Evolutionary conservation across 2,329 filamentous ascomycete genomes (phyloP), one percentile per base, ranked within the genome.

Genomic region (Neofusicoccum kwambonambiense): DNA sequence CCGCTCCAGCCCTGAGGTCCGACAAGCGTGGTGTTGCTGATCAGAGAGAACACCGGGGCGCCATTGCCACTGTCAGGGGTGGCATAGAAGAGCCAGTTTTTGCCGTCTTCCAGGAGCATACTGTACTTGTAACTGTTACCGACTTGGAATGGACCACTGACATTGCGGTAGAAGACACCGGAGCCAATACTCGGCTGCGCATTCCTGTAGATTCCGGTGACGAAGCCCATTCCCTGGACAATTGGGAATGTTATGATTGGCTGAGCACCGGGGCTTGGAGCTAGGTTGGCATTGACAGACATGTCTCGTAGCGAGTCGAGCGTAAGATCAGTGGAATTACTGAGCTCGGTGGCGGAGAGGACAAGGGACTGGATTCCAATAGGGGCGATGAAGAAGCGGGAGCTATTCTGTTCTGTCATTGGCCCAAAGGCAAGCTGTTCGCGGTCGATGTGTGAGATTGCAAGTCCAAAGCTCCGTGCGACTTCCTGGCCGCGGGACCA

Each of bases 201-300:
- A 31, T 86, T 86, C 64, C 84, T 84, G 77, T 94, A 98, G 34
- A 91, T 76, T 0, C 84, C 93, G 3, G 93, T 97, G 19, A 96
- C 83, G 70, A 93, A 95, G 0, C 88, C 91, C 87, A 96, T 95
- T 17, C 95, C 95, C 74, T 98, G 94, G 0, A 96, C 88, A 8
- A 97, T 74, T 0, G 93, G 93, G 68, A 96, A 90, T 0, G 87
- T 89, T 50, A 98, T 84, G 0, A 86, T 79, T 1, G 89, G 84
- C 0, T 80, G 74, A 17, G 39, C 22, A 9, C 54, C 54, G 5
- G 17, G 2, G 37, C 82, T 80, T 3, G 85, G 82, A 60, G 82
- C 85, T 37, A 98, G 80, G 54, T 91, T 89, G 45, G 91, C 87
- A 69, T 91, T 87, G 2, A 82, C 84, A 0, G 86, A 88, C 73